phyloP scores from a whole-genome alignment of 2,329 filamentous ascomycete species.

The Colletotrichum higginsianum region DNA sequence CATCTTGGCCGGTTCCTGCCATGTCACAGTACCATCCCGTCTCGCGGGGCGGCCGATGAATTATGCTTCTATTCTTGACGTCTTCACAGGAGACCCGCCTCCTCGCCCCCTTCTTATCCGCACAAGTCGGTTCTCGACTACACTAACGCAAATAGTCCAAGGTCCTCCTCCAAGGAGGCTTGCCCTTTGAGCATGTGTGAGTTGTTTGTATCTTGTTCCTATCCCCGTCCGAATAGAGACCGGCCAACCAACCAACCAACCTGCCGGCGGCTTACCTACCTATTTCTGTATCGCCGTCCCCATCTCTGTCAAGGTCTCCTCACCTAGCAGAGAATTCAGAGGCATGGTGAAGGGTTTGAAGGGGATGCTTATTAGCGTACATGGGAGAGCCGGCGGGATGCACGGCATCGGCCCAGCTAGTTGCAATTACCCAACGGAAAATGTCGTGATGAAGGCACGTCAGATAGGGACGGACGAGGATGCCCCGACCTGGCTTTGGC shows the following conservation, averaged over 20 bases:
- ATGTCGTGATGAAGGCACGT: background rate
- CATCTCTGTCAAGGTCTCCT: background rate
- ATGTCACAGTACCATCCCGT: background rate
- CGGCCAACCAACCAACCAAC: no score
- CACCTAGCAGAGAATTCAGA: no score
- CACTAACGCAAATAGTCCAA: background rate
- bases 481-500: background rate
- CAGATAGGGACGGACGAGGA: constrained; percentile 2
- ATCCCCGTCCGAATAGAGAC: background rate
- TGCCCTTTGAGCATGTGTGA: background rate
- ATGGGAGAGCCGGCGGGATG: no score
- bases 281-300: no score
- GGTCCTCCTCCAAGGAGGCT: background rate
- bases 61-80: background rate
- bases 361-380: background rate
- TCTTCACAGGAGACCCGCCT: background rate
- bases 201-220: no score
- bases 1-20: no score
- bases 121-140: background rate
- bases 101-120: no score
- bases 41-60: background rate
- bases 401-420: background rate
- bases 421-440: background rate
- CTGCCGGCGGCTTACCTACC: no score
- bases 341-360: background rate